phyloP scores from a whole-genome alignment of 306 rosid genomes.

The Boehmeria nivea region DNA sequence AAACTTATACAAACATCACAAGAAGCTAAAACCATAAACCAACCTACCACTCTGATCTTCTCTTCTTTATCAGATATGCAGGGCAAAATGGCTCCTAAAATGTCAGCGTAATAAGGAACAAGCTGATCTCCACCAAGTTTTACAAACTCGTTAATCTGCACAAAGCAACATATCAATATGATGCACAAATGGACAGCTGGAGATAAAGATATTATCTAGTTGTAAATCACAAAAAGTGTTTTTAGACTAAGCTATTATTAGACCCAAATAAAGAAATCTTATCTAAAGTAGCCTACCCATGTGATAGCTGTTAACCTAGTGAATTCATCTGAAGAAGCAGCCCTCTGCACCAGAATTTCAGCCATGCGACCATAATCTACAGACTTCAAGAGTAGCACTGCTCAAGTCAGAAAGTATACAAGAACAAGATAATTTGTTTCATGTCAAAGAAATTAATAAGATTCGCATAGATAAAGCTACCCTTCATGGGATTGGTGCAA shows the following conservation, averaged over 20 bases:
- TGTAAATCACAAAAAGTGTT: no score
- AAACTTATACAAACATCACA: neutral
- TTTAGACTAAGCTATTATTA: neutral
- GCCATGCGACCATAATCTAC: conserved; percentile 99
- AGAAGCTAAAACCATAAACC: conserved; percentile 7
- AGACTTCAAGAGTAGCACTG: conserved; percentile 99
- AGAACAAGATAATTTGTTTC: conserved; percentile 70
- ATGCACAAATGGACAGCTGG: no score
- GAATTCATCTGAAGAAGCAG: conserved; percentile 81
- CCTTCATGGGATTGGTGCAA: conserved; percentile 6
- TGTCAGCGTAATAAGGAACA: conserved; percentile 92
- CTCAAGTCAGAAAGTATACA: conserved; percentile 90
- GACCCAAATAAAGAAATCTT: neutral
- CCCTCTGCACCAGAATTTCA: conserved; percentile 93
- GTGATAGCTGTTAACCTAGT: conserved; percentile 93
- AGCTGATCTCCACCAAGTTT: conserved; percentile 99
- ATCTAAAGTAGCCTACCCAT: conserved; percentile 56
- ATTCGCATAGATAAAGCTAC: conserved; percentile 18
- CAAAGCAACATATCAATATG: conserved; percentile 16
- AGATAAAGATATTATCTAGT: no score
- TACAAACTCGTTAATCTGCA: conserved; percentile 90
- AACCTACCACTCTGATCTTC: conserved; percentile 93
- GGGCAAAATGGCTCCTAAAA: conserved; percentile 93
- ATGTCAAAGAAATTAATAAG: conserved; percentile 26
- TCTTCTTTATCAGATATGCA: conserved; percentile 99